phyloP scores from a whole-genome alignment of 2,329 filamentous ascomycete genomes.

The Periconia macrospinosa region DNA sequence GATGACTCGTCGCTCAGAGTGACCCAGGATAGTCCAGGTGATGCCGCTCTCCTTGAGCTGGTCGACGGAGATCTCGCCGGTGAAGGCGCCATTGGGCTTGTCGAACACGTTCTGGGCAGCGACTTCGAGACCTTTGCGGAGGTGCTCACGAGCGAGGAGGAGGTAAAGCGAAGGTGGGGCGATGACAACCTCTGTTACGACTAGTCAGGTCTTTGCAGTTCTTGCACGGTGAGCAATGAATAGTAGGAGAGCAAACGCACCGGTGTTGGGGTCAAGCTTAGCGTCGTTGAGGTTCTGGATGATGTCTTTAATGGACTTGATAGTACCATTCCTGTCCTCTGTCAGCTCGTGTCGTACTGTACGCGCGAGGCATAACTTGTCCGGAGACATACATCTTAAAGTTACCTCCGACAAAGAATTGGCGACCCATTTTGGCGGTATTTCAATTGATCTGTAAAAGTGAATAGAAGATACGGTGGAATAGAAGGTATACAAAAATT shows the following conservation, averaged over 20 bases:
- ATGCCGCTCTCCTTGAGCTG: slow-evolving; percentile 90
- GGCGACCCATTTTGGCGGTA: slow-evolving; percentile 78
- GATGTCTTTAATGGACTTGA: slow-evolving; percentile 87
- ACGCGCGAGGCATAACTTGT: slow-evolving; percentile 14
- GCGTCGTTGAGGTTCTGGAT: slow-evolving; percentile 86
- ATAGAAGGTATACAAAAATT: not conserved
- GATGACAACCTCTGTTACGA: slow-evolving; percentile 82
- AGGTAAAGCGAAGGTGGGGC: slow-evolving; percentile 91
- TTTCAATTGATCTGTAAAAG: not conserved
- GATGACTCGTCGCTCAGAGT: slow-evolving; percentile 92
- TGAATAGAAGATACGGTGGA: not conserved
- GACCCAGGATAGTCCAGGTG: slow-evolving; percentile 88
- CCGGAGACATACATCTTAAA: slow-evolving; percentile 84
- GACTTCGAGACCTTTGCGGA: slow-evolving; percentile 77
- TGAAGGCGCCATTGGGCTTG: slow-evolving; percentile 95
- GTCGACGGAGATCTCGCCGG: slow-evolving; percentile 89
- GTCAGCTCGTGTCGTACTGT: slow-evolving; percentile 19
- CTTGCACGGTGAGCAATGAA: not conserved
- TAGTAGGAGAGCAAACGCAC: slow-evolving; percentile 53
- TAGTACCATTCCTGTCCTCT: slow-evolving; percentile 80
- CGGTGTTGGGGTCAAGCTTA: slow-evolving; percentile 73
- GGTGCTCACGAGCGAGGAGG: slow-evolving; percentile 76
- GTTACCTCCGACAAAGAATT: slow-evolving; percentile 98
- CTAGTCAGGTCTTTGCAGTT: not conserved
- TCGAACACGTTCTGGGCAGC: slow-evolving; percentile 97